Percentiles rank a stretch among this genome's conserved stretches.
phyloP scores from a whole-genome alignment of 495 filamentous ascomycete species.

The Darksidea phi region DNA sequence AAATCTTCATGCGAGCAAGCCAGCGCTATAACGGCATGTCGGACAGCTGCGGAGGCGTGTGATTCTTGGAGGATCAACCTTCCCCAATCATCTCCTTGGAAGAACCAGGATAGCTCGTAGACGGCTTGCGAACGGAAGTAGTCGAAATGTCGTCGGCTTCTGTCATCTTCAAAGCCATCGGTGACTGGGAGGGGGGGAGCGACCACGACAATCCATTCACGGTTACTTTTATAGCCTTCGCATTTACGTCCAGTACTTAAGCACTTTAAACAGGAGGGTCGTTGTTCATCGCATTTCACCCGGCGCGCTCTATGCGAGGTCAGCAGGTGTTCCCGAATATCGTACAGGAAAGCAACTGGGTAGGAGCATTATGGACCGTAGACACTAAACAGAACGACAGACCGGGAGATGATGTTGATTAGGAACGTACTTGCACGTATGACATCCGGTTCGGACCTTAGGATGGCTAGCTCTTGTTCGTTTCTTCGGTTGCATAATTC shows the following conservation, averaged over 20 bases:
- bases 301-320: slow-evolving; percentile 38
- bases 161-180: slow-evolving; percentile 31
- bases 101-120: slow-evolving; percentile 29
- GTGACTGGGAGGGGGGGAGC: slow-evolving; percentile 17
- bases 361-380: no score
- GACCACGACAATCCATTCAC: slow-evolving; percentile 23
- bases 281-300: slow-evolving; percentile 50
- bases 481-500: slow-evolving; percentile 12
- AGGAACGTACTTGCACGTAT: slow-evolving; percentile 32
- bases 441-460: slow-evolving; percentile 27
- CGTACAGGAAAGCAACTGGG: no score
- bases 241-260: slow-evolving; percentile 45
- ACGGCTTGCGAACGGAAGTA: slow-evolving; percentile 25
- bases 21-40: slow-evolving; percentile 29
- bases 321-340: no score
- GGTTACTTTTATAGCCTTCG: slow-evolving; percentile 44
- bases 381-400: no score
- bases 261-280: slow-evolving; percentile 47
- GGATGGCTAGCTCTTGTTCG: slow-evolving; percentile 27
- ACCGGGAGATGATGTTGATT: background rate
- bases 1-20: slow-evolving; percentile 29
- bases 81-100: slow-evolving; percentile 22
- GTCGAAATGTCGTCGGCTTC: slow-evolving; percentile 29
- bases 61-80: slow-evolving; percentile 19
- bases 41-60: slow-evolving; percentile 19